Conservation (phyloP, 1,284 basidiomycete species). For the Lentinula novae-zelandiae region DNA sequence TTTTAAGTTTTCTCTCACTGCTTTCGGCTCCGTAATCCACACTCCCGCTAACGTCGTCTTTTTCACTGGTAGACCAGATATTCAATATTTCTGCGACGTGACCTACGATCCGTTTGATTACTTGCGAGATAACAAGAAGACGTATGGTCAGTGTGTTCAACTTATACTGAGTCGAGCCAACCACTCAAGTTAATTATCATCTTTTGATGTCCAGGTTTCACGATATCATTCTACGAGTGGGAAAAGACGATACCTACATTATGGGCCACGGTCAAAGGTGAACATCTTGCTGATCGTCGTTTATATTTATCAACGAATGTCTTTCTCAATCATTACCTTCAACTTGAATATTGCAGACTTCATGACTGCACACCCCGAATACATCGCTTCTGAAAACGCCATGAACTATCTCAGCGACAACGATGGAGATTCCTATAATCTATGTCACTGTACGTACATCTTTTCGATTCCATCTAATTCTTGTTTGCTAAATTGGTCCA, state of each 20-base stretch:
- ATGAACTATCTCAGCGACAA: slow-evolving; percentile 75
- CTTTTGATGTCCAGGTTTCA: slow-evolving; percentile 71
- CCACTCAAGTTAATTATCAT: slow-evolving; percentile 29
- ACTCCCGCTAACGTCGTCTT: not conserved
- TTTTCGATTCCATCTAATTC: not conserved
- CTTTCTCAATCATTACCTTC: not conserved
- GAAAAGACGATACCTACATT: slow-evolving; percentile 75
- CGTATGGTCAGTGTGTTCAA: slow-evolving; percentile 54
- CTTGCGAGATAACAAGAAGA: slow-evolving; percentile 73
- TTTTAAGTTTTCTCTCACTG: not conserved
- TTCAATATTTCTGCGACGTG: slow-evolving; percentile 74
- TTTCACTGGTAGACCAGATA: slow-evolving; percentile 44
- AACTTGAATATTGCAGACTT: slow-evolving; percentile 47
- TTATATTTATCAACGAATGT: not conserved
- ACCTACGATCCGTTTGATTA: slow-evolving; percentile 72
- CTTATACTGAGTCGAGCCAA: slow-evolving; percentile 62
- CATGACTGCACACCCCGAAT: slow-evolving; percentile 60
- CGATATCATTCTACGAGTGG: slow-evolving; percentile 76
- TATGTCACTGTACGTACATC: slow-evolving; percentile 68
- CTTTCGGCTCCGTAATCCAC: not conserved
- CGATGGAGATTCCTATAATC: slow-evolving; percentile 68
- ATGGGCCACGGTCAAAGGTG: slow-evolving; percentile 71
- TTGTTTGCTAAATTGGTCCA: not conserved
- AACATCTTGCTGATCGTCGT: slow-evolving; percentile 21
- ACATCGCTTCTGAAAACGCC: slow-evolving; percentile 66